These are phyloP conservation scores for Ustilago lituana DNA, from an alignment of 1,284 basidiomycete species.

Conservation along the genomic window DNA sequence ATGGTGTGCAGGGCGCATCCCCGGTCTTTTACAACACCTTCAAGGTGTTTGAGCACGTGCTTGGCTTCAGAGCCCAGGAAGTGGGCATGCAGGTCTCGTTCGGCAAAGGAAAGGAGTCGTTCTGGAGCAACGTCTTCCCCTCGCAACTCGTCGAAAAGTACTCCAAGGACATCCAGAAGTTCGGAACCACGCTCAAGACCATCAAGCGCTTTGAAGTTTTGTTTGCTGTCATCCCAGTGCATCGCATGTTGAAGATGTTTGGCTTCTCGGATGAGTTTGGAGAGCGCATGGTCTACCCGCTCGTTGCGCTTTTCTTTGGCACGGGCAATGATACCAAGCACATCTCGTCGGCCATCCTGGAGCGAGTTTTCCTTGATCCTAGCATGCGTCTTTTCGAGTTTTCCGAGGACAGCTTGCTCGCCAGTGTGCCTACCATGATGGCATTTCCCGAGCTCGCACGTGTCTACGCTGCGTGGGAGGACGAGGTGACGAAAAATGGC, in stretches of 20 bases:
- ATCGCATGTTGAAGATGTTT: conserved; percentile 57
- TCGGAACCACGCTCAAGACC: conserved; percentile 55
- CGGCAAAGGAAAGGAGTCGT: conserved; percentile 57
- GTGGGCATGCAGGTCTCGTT: conserved; percentile 64
- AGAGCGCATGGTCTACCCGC: conserved; percentile 73
- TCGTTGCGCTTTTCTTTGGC: conserved; percentile 74
- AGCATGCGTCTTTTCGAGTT: conserved; percentile 70
- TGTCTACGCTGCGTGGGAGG: conserved; percentile 71
- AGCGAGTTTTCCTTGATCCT: conserved; percentile 73
- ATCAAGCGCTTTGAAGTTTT: conserved; percentile 61
- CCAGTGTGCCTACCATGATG: conserved; percentile 69
- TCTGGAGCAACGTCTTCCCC: conserved; percentile 63
- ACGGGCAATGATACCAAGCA: conserved; percentile 75
- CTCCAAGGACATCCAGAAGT: conserved; percentile 57
- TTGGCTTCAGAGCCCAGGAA: conserved; percentile 56
- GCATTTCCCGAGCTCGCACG: conserved; percentile 70
- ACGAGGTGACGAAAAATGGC: conserved; percentile 69
- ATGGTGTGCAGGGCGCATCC: conserved; percentile 60
- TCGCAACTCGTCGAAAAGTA: conserved; percentile 59
- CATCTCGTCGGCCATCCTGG: conserved; percentile 73
- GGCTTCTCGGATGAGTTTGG: conserved; percentile 70
- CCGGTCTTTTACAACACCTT: conserved; percentile 63
- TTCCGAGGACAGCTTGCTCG: conserved; percentile 64
- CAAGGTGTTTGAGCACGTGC: conserved; percentile 57
- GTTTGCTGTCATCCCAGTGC: conserved; percentile 60